phyloP scores from a whole-genome alignment of 345 rosid genomes.

The Balakata baccata region DNA sequence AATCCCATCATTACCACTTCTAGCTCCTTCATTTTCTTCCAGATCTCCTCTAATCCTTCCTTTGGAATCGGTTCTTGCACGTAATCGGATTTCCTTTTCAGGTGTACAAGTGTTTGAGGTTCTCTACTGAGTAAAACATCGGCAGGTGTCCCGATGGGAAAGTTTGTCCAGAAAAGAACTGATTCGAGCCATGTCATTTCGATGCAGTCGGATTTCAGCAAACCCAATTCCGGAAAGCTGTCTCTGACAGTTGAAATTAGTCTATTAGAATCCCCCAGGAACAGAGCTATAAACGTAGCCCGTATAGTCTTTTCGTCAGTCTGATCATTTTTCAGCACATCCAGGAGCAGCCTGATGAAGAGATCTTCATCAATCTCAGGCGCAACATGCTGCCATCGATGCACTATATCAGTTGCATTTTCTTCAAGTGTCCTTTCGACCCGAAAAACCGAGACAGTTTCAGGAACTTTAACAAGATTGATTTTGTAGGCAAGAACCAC shows the following conservation, averaged over 20 bases:
- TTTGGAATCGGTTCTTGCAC: no score
- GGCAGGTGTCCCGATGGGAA: conserved; percentile 20
- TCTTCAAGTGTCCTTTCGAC: neutral
- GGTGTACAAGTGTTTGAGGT: neutral
- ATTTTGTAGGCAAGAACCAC: neutral
- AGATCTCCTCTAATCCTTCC: no score
- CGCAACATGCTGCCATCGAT: neutral
- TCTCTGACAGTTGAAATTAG: neutral
- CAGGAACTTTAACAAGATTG: neutral
- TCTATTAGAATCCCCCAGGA: neutral
- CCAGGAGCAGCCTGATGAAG: neutral
- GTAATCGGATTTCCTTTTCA: no score
- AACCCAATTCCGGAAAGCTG: neutral
- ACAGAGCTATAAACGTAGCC: neutral
- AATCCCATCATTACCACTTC: no score
- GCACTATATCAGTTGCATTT: neutral
- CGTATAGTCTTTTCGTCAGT: neutral
- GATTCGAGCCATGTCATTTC: neutral
- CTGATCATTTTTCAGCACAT: neutral
- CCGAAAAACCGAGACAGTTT: neutral
- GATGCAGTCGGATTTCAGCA: neutral
- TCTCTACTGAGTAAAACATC: conserved; percentile 12
- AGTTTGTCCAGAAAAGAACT: conserved; percentile 22
- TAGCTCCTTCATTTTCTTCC: no score
- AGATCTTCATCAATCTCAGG: neutral